Percentiles rank a stretch among this genome's conserved stretches.
Conservation (phyloP, 495 filamentous ascomycete genomes). For the Glonium stellatum region DNA sequence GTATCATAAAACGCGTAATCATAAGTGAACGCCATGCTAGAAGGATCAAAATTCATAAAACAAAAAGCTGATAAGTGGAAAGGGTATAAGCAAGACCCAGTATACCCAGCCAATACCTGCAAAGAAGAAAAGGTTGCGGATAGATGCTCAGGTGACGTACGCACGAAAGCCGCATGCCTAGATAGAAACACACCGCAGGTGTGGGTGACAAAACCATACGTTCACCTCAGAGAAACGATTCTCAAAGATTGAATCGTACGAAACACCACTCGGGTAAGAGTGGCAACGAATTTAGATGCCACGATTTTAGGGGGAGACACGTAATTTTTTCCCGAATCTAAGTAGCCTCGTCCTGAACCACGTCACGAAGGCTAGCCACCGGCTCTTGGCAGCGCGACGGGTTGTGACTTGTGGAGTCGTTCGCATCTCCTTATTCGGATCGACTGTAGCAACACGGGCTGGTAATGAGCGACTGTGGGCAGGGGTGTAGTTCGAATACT, state of each 20-base stretch:
- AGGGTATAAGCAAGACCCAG: background rate
- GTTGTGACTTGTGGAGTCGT: slow-evolving; percentile 14
- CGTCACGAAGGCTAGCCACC: slow-evolving; percentile 31
- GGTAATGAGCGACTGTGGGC: slow-evolving; percentile 21
- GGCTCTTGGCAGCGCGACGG: slow-evolving; percentile 24
- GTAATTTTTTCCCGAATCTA: slow-evolving; percentile 17
- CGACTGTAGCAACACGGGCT: slow-evolving; percentile 10
- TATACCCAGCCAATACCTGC: background rate
- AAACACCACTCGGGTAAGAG: background rate
- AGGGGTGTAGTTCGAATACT: slow-evolving; percentile 25
- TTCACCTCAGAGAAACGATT: background rate
- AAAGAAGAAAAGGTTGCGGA: background rate
- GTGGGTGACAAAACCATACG: background rate
- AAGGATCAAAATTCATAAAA: background rate
- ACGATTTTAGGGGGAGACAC: slow-evolving; percentile 8
- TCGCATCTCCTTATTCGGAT: slow-evolving; percentile 13
- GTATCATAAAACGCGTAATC: slow-evolving; percentile 16
- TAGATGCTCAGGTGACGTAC: too few relatives aligned
- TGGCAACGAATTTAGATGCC: background rate
- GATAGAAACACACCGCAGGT: background rate
- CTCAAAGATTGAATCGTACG: background rate
- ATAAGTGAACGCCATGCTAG: slow-evolving; percentile 20
- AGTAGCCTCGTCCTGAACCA: slow-evolving; percentile 33
- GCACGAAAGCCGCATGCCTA: background rate
- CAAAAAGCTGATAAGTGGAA: background rate